Conservation (phyloP, 805 yeast species). For the Sugiyamaella qingdaonensis region DNA sequence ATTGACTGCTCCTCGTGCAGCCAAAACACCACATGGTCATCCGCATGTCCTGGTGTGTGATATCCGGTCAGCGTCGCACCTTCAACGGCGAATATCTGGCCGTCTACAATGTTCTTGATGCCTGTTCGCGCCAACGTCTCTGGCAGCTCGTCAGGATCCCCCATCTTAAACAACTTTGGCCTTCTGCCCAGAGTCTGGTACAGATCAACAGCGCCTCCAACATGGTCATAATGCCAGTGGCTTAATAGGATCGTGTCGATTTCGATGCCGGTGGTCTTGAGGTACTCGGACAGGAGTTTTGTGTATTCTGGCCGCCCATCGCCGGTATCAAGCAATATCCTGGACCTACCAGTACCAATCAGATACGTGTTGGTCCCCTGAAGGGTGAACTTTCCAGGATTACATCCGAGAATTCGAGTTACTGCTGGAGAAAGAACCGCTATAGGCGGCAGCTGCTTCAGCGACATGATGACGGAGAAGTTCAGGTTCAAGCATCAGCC, state of each 20-base stretch:
- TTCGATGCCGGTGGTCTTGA: slow-evolving; percentile 22
- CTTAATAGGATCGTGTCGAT: slow-evolving; percentile 30
- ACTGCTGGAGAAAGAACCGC: slow-evolving; percentile 31
- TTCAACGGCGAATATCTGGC: slow-evolving; percentile 24
- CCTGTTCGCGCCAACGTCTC: background rate
- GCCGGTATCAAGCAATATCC: slow-evolving; percentile 36
- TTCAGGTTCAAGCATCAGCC: background rate
- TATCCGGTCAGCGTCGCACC: slow-evolving; percentile 30
- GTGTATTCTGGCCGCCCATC: slow-evolving; percentile 31
- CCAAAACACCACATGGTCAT: slow-evolving; percentile 35
- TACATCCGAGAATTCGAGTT: slow-evolving; percentile 34
- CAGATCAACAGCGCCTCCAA: slow-evolving; percentile 28
- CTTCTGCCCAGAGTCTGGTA: slow-evolving; percentile 2
- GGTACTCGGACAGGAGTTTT: slow-evolving; percentile 22
- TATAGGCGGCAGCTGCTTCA: slow-evolving; percentile 16
- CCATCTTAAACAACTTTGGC: slow-evolving; percentile 7
- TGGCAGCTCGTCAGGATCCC: slow-evolving; percentile 3
- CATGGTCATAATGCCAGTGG: slow-evolving; percentile 38
- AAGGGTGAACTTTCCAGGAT: slow-evolving; percentile 36
- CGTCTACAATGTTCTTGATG: slow-evolving; percentile 23
- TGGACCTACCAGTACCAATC: slow-evolving; percentile 31
- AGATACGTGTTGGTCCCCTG: slow-evolving; percentile 40
- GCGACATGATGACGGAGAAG: background rate
- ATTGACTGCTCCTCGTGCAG: slow-evolving; percentile 33
- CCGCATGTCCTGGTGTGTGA: slow-evolving; percentile 37